Conservation (phyloP, 495 filamentous ascomycete species). For the Penicilliopsis zonata region DNA sequence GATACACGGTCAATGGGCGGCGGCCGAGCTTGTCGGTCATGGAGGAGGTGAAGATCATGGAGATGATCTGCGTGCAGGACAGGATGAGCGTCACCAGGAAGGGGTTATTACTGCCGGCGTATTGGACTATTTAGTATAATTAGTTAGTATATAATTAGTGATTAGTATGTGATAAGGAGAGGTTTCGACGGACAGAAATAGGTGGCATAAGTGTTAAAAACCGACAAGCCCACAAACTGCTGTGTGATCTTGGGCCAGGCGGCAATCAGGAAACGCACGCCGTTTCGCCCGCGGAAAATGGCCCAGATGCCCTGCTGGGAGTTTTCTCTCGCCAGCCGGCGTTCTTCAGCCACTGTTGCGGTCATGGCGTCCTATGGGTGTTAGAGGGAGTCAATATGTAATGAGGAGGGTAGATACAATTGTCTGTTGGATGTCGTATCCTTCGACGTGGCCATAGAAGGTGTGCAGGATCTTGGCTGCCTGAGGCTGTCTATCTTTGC, state of each 20-base stretch:
- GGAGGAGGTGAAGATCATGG: slow-evolving; percentile 18
- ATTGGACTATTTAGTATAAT: slow-evolving; percentile 26
- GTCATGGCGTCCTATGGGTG: slow-evolving; percentile 14
- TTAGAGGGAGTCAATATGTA: not conserved
- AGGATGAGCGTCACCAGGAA: slow-evolving; percentile 30
- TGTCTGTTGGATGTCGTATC: slow-evolving; percentile 19
- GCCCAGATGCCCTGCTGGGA: slow-evolving; percentile 14
- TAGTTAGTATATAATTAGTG: not conserved
- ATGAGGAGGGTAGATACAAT: slow-evolving; percentile 10
- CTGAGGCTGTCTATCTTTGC: slow-evolving; percentile 21
- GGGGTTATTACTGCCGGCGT: slow-evolving; percentile 26
- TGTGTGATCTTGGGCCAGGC: slow-evolving; percentile 30
- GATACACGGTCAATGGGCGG: slow-evolving; percentile 25
- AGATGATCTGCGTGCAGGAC: slow-evolving; percentile 26
- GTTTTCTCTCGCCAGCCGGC: slow-evolving; percentile 16
- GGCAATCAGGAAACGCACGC: slow-evolving; percentile 26
- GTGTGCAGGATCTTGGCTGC: slow-evolving; percentile 14
- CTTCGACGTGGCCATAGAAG: slow-evolving; percentile 17
- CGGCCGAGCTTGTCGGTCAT: slow-evolving; percentile 26
- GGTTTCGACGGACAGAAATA: slow-evolving; percentile 26
- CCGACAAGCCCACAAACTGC: slow-evolving; percentile 27
- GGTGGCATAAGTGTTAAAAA: slow-evolving; percentile 29
- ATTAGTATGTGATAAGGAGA: no score
- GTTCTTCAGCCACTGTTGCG: slow-evolving; percentile 20
- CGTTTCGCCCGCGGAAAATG: slow-evolving; percentile 26